These are phyloP conservation scores for Harringtonia lauricola DNA, from an alignment of 2,329 filamentous ascomycete genomes.

Conservation along the genomic window DNA sequence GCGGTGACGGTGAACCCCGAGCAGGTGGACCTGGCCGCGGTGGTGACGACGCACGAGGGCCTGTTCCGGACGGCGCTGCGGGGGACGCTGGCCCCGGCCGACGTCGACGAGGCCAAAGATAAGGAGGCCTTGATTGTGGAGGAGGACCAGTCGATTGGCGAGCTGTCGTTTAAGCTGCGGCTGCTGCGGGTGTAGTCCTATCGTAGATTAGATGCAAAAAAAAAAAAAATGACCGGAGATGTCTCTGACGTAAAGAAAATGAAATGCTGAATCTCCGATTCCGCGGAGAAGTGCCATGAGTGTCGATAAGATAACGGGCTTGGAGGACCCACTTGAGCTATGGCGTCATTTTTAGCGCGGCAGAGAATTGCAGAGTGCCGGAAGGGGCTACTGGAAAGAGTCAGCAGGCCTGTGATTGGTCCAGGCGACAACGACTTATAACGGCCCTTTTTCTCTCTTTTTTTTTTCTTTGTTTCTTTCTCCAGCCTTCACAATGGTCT, in stretches of 20 bases:
- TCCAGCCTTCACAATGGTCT: not conserved
- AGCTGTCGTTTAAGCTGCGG: conserved; percentile 12
- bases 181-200: conserved; percentile 7
- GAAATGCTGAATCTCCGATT: not conserved
- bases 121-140: conserved; percentile 57
- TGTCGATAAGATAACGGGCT: not conserved
- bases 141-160: conserved; percentile 52
- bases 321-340: conserved; percentile 6
- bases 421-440: not conserved
- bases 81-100: conserved; percentile 55
- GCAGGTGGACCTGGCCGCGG: conserved; percentile 56
- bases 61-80: conserved; percentile 69
- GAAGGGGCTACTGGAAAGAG: not conserved
- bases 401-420: conserved; percentile 2
- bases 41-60: conserved; percentile 56
- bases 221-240: not conserved
- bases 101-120: conserved; percentile 43
- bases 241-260: too few species aligned
- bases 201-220: not conserved
- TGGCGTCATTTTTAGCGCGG: conserved; percentile 11
- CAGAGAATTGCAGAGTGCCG: conserved; percentile 3
- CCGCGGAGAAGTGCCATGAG: not conserved
- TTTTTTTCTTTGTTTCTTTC: not conserved
- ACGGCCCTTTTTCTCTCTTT: not conserved
- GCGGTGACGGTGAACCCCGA: conserved; percentile 70